Conservation (phyloP, 768 basidiomycete genomes). For the Suillus subalutaceus region DNA sequence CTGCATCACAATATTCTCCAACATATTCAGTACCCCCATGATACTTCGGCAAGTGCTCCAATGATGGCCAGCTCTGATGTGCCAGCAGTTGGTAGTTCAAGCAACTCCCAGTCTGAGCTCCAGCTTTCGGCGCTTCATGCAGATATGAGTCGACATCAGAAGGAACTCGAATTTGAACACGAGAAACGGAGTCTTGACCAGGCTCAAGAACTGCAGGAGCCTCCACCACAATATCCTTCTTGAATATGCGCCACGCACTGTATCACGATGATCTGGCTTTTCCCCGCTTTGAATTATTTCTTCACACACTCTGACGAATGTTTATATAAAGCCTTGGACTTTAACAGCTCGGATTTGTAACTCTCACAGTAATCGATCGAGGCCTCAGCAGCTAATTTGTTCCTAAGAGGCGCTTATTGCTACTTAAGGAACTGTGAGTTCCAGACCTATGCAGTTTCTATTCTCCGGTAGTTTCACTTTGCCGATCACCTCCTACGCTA, state of each 20-base stretch:
- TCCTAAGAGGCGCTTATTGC: not conserved
- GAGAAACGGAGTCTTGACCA: conserved; percentile 8
- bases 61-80: conserved; percentile 67
- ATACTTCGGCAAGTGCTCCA: conserved; percentile 5
- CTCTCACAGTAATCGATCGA: not conserved
- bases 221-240: conserved; percentile 15
- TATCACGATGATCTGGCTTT: not conserved
- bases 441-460: not conserved
- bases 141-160: conserved; percentile 15
- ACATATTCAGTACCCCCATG: not conserved
- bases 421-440: not conserved
- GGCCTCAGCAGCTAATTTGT: not conserved
- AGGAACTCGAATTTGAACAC: conserved; percentile 15
- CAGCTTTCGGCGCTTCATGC: conserved; percentile 13
- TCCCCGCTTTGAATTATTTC: not conserved
- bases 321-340: not conserved
- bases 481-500: not conserved
- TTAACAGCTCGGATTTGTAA: not conserved
- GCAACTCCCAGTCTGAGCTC: not conserved
- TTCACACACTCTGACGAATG: not conserved
- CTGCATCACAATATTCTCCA: conserved; percentile 4
- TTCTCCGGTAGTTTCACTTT: not conserved
- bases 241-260: not conserved
- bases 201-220: conserved; percentile 9
- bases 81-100: conserved; percentile 74